phyloP scores from a whole-genome alignment of 2,329 filamentous ascomycete genomes.

The Monilinia laxa region DNA sequence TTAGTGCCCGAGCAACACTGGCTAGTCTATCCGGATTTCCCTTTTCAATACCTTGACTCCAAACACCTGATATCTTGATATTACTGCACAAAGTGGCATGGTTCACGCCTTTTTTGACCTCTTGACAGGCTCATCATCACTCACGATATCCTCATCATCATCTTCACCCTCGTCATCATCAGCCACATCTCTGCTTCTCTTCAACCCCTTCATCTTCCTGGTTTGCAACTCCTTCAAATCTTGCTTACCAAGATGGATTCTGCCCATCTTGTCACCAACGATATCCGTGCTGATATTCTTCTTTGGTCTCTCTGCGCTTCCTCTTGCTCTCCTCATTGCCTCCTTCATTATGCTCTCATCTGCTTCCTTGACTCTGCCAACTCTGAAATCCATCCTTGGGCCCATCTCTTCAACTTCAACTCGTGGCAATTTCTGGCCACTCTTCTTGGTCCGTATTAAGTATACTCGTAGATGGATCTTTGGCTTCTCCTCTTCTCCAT shows the following conservation, averaged over 20 bases:
- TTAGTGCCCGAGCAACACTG: constrained; percentile 7
- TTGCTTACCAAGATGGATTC: constrained; percentile 87
- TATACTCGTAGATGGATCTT: constrained; percentile 73
- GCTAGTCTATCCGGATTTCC: not conserved
- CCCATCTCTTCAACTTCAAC: constrained; percentile 96
- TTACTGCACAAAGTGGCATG: constrained; percentile 25
- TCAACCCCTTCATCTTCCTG: constrained; percentile 98
- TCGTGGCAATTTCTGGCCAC: constrained; percentile 80
- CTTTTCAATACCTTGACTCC: constrained; percentile 27
- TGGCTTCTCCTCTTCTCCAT: constrained; percentile 52
- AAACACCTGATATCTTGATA: constrained; percentile 31
- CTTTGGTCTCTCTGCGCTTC: constrained; percentile 74
- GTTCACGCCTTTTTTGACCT: constrained; percentile 36
- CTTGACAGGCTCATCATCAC: constrained; percentile 39
- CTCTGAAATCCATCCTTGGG: constrained; percentile 85
- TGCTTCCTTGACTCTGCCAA: constrained; percentile 77
- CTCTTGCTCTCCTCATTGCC: constrained; percentile 82
- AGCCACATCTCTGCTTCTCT: constrained; percentile 69
- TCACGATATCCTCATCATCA: constrained; percentile 49
- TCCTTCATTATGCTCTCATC: constrained; percentile 82
- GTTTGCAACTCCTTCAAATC: constrained; percentile 86
- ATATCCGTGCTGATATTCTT: constrained; percentile 93
- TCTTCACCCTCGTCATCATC: constrained; percentile 53
- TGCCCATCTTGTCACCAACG: constrained; percentile 94
- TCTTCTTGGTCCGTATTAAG: constrained; percentile 80